phyloP scores from a whole-genome alignment of 495 filamentous ascomycete genomes.

The Talaromyces liani region DNA sequence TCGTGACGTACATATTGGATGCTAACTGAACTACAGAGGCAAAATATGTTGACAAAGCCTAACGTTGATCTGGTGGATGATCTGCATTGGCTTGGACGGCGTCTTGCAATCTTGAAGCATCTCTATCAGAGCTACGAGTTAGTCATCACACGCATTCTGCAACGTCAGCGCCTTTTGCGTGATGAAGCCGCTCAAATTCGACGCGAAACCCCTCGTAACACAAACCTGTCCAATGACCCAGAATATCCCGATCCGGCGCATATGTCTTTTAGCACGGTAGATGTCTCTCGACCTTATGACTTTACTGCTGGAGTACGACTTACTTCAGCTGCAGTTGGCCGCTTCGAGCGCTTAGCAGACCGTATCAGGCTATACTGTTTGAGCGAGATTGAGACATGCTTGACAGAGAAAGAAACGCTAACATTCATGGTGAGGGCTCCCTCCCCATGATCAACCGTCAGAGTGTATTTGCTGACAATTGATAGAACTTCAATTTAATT shows the following conservation, averaged over 20 bases:
- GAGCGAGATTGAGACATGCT: slow-evolving; percentile 70
- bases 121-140: slow-evolving; percentile 74
- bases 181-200: slow-evolving; percentile 19
- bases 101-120: slow-evolving; percentile 60
- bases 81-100: slow-evolving; percentile 63
- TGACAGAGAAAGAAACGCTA: slow-evolving; percentile 70
- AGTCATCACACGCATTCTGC: slow-evolving; percentile 65
- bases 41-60: slow-evolving; percentile 52
- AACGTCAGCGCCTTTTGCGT: slow-evolving; percentile 40
- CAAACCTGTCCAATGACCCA: slow-evolving; percentile 20
- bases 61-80: slow-evolving; percentile 58
- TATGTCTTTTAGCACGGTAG: slow-evolving; percentile 19
- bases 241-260: slow-evolving; percentile 24
- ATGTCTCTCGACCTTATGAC: slow-evolving; percentile 15
- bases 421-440: slow-evolving; percentile 51
- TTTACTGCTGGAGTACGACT: slow-evolving; percentile 49
- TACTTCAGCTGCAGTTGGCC: slow-evolving; percentile 55
- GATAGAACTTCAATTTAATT: slow-evolving; percentile 79
- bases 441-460: not conserved
- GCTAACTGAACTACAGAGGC: slow-evolving; percentile 29
- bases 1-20: not conserved
- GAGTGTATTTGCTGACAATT: slow-evolving; percentile 12
- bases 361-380: slow-evolving; percentile 72
- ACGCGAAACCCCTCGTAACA: slow-evolving; percentile 15
- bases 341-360: slow-evolving; percentile 71